These are phyloP conservation scores for Wallacemonas sp. DNA, from an alignment of 208 protist species.

Conservation along the genomic window DNA sequence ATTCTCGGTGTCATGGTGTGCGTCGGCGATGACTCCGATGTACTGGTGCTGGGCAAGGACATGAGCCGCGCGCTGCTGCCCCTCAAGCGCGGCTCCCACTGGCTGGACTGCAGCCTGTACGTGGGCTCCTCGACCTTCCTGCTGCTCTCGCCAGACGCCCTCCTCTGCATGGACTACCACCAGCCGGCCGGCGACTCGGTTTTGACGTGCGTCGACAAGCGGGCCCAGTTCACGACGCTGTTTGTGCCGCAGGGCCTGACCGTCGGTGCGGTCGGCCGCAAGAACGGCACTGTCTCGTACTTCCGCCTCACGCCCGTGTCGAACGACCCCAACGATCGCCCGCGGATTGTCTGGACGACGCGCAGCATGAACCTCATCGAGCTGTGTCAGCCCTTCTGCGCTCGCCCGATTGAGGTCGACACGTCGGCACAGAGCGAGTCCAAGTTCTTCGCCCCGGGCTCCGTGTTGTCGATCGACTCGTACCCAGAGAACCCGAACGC, in stretches of 20 bases:
- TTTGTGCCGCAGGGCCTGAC: conserved; percentile 79
- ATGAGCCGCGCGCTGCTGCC: conserved; percentile 59
- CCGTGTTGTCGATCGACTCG: conserved; percentile 72
- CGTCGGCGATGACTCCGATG: conserved; percentile 71
- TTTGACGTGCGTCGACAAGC: conserved; percentile 32
- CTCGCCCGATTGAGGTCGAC: conserved; percentile 23
- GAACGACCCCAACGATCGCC: conserved; percentile 35
- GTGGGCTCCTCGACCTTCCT: conserved; percentile 78
- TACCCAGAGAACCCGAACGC: conserved; percentile 78
- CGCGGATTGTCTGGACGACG: conserved; percentile 55
- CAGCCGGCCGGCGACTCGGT: conserved; percentile 26
- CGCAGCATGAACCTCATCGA: conserved; percentile 48
- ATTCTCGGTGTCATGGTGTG: conserved; percentile 71
- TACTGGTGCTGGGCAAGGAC: conserved; percentile 65
- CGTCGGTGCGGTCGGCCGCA: conserved; percentile 64
- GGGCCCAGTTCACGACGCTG: conserved; percentile 56
- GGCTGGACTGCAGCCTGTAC: conserved; percentile 76
- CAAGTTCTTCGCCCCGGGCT: conserved; percentile 52
- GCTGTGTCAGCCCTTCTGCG: conserved; percentile 61
- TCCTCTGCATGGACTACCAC: conserved; percentile 77
- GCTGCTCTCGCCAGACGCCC: conserved; percentile 62
- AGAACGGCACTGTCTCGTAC: conserved; percentile 67
- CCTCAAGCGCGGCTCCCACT: conserved; percentile 52
- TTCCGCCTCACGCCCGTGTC: conserved; percentile 53
- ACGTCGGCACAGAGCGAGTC: conserved; percentile 17